These are phyloP conservation scores for Mallotus repandus DNA, from an alignment of 441 rosid genomes.

Conservation along the genomic window DNA sequence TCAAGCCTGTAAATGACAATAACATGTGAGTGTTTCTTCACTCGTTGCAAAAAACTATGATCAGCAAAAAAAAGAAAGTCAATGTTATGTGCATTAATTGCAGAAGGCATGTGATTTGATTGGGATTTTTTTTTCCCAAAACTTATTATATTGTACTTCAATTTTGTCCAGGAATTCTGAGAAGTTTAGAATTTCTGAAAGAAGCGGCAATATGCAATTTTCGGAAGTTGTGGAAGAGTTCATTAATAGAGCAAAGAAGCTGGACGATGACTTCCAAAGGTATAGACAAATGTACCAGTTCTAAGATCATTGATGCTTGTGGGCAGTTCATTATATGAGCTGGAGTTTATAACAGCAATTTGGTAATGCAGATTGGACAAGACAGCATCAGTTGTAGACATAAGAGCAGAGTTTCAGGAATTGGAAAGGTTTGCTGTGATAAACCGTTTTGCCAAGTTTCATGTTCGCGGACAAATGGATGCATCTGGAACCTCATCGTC, in stretches of 20 bases:
- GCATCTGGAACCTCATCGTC: slow-evolving; percentile 17
- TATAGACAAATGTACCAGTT: slow-evolving; percentile 19
- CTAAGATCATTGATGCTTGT: neutral
- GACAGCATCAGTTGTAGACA: slow-evolving; percentile 52
- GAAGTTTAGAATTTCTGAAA: slow-evolving; percentile 36
- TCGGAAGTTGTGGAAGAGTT: slow-evolving; percentile 43
- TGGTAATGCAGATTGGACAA: slow-evolving; percentile 64
- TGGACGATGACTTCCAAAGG: slow-evolving; percentile 63
- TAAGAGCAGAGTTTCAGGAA: slow-evolving; percentile 73
- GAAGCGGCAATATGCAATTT: slow-evolving; percentile 38
- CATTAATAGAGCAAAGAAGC: slow-evolving; percentile 45
- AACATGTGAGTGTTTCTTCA: slow-evolving; percentile 46
- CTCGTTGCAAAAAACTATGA: neutral
- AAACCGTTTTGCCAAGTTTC: slow-evolving; percentile 88
- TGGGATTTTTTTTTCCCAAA: neutral
- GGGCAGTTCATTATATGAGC: neutral
- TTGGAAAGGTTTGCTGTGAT: slow-evolving; percentile 74
- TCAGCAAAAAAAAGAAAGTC: neutral
- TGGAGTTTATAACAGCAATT: neutral
- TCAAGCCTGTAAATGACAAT: slow-evolving; percentile 21
- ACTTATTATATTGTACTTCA: neutral
- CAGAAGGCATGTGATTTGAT: neutral
- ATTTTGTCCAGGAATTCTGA: slow-evolving; percentile 41
- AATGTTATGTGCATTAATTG: neutral
- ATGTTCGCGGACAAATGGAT: slow-evolving; percentile 47